phyloP scores from a whole-genome alignment of 164 flowering plant species.

The Vitis rupestris region DNA sequence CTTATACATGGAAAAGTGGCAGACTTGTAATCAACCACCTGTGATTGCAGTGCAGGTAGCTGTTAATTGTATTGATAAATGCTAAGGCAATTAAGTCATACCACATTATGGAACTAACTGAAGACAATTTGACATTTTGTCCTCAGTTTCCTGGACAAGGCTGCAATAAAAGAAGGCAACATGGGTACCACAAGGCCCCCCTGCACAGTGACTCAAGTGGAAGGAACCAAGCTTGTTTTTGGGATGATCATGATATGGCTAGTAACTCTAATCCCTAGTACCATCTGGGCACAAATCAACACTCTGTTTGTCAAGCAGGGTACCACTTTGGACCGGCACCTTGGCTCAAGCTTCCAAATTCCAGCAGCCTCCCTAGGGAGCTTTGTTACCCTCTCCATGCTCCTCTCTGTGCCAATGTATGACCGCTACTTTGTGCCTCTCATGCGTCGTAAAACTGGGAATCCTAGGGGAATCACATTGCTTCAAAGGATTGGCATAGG shows the following conservation, averaged over 20 bases:
- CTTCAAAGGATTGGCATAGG: slow-evolving; percentile 85
- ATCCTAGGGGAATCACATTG: slow-evolving; percentile 80
- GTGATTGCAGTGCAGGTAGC: too few species aligned
- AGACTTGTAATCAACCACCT: too few species aligned
- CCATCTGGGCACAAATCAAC: slow-evolving; percentile 84
- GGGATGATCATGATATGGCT: slow-evolving; percentile 77
- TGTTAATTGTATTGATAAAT: too few species aligned
- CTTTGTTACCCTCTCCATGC: slow-evolving; percentile 82
- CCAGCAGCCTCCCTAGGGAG: slow-evolving; percentile 84
- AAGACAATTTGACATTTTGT: background rate
- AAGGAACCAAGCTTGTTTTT: slow-evolving; percentile 59
- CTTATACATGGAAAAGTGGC: too few species aligned
- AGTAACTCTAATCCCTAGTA: slow-evolving; percentile 69
- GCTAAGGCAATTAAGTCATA: background rate
- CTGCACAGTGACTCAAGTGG: slow-evolving; percentile 87
- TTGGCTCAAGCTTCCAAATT: slow-evolving; percentile 51
- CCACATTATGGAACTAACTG: too few species aligned
- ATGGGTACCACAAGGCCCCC: slow-evolving; percentile 22
- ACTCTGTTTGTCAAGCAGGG: slow-evolving; percentile 91
- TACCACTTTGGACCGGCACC: slow-evolving; percentile 57
- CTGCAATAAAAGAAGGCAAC: slow-evolving; percentile 52
- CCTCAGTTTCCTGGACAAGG: slow-evolving; percentile 80
- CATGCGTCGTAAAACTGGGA: slow-evolving; percentile 55
- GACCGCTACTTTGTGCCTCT: slow-evolving; percentile 82
- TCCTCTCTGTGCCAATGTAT: slow-evolving; percentile 63